These are phyloP conservation scores for Trematosphaeria pertusa DNA, from an alignment of 2,329 filamentous ascomycete species.

Conservation along the genomic window DNA sequence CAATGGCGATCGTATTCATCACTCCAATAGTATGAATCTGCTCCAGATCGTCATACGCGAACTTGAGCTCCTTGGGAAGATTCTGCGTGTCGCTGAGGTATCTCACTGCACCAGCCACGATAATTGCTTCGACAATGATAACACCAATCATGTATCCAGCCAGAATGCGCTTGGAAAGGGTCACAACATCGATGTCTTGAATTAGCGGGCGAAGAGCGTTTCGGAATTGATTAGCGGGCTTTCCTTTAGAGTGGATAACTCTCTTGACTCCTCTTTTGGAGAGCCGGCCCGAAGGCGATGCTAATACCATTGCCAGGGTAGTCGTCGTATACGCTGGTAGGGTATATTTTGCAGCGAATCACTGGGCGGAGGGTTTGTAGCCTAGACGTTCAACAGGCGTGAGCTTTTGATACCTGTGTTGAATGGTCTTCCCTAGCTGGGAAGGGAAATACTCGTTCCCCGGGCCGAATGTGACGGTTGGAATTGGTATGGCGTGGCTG, in stretches of 20 bases:
- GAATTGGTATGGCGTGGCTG: too few relatives aligned
- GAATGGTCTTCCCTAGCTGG: too few relatives aligned
- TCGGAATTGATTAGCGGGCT: conserved; percentile 10
- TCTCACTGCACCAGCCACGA: conserved; percentile 1
- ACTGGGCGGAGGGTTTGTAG: conserved; percentile 4
- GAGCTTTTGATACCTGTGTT: background rate
- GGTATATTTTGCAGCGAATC: conserved; percentile 14
- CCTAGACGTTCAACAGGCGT: background rate
- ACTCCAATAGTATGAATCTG: conserved; percentile 9
- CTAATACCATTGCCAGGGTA: conserved; percentile 15
- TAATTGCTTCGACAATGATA: background rate
- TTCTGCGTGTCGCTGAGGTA: background rate
- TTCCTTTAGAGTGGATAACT: conserved; percentile 5
- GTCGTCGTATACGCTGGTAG: conserved; percentile 13
- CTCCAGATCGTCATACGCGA: conserved; percentile 3
- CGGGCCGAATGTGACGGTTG: too few relatives aligned
- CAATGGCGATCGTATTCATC: background rate
- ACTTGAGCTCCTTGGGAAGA: conserved; percentile 4
- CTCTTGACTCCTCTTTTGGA: conserved; percentile 12
- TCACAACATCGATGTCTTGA: conserved; percentile 12
- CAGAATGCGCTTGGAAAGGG: conserved; percentile 12
- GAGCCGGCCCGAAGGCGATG: conserved; percentile 15
- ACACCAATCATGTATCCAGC: background rate
- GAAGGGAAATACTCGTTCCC: too few relatives aligned
- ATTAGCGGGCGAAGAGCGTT: conserved; percentile 14